Conservation (phyloP, 805 yeast species). For the Metschnikowia proteae region DNA sequence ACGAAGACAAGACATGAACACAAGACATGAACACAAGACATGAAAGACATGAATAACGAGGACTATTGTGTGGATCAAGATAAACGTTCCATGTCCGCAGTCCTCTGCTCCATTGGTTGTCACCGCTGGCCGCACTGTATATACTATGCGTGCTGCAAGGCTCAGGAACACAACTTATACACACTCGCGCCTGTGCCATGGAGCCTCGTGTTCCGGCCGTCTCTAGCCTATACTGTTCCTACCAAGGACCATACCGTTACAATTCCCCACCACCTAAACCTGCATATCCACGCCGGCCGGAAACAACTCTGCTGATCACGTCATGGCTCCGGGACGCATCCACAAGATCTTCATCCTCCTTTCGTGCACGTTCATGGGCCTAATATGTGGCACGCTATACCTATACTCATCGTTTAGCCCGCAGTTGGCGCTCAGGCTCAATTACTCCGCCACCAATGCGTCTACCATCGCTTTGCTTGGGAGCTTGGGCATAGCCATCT, state of each 20-base stretch:
- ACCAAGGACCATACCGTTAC: background rate
- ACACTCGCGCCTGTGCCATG: background rate
- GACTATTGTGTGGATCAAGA: too few species aligned
- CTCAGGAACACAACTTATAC: background rate
- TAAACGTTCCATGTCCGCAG: too few species aligned
- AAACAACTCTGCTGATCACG: background rate
- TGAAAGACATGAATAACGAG: too few species aligned
- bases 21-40: too few species aligned
- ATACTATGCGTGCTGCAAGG: background rate
- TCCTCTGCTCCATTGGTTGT: too few species aligned
- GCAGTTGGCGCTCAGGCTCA: conserved; percentile 58
- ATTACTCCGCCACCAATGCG: conserved; percentile 58
- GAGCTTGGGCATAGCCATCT: conserved; percentile 55
- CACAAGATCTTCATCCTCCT: conserved; percentile 22
- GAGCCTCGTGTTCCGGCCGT: background rate
- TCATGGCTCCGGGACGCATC: conserved; percentile 5
- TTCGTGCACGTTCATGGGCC: conserved; percentile 38
- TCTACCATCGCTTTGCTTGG: conserved; percentile 66
- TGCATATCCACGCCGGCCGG: too few species aligned
- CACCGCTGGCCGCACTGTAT: background rate
- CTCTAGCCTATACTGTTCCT: background rate
- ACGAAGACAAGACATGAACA: too few species aligned
- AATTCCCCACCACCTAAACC: too few species aligned
- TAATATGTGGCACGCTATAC: conserved; percentile 71
- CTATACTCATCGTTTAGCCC: conserved; percentile 76